A percentile compares a stretch with the other conserved stretches of the same genome.
Conservation (phyloP, 2,329 filamentous ascomycete species). For the Thielaviopsis euricoi region DNA sequence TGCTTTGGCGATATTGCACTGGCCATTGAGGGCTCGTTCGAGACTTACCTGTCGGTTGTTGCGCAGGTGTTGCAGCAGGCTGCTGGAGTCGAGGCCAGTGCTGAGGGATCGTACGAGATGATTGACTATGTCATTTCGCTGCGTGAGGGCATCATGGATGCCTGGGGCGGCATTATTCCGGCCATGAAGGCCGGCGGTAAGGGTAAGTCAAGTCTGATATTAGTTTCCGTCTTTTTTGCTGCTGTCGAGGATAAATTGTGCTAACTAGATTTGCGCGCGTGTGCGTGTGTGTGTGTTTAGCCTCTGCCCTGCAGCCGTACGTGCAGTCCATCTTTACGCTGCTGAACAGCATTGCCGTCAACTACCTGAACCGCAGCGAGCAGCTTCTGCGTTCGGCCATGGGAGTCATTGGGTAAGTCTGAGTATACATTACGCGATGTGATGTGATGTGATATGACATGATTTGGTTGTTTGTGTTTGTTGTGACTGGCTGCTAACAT, state of each 20-base stretch:
- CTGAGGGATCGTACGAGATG: slow-evolving; percentile 84
- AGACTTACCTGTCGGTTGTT: slow-evolving; percentile 83
- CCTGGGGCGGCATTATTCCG: slow-evolving; percentile 91
- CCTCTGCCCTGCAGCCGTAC: slow-evolving; percentile 55
- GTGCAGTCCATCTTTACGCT: slow-evolving; percentile 77
- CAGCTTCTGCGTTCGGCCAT: slow-evolving; percentile 83
- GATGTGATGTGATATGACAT: no score
- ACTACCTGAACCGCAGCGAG: slow-evolving; percentile 79
- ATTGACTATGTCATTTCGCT: slow-evolving; percentile 90
- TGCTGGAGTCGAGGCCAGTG: slow-evolving; percentile 59
- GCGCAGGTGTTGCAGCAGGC: slow-evolving; percentile 90
- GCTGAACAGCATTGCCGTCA: slow-evolving; percentile 54
- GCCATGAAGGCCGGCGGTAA: slow-evolving; percentile 76
- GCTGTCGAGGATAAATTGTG: slow-evolving; percentile 16
- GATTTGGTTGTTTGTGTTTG: background rate
- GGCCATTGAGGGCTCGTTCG: slow-evolving; percentile 80
- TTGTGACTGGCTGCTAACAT: slow-evolving; percentile 20
- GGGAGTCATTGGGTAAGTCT: slow-evolving; percentile 82
- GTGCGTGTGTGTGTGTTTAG: slow-evolving; percentile 24
- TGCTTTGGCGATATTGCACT: slow-evolving; percentile 96
- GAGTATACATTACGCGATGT: no score
- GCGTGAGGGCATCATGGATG: slow-evolving; percentile 96
- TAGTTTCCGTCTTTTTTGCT: background rate
- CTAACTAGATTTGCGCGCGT: slow-evolving; percentile 15
- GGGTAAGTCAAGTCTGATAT: slow-evolving; percentile 32